Evolutionary conservation across 2,329 filamentous ascomycete genomes (phyloP).

Genomic region (Raffaelea albimanens): DNA sequence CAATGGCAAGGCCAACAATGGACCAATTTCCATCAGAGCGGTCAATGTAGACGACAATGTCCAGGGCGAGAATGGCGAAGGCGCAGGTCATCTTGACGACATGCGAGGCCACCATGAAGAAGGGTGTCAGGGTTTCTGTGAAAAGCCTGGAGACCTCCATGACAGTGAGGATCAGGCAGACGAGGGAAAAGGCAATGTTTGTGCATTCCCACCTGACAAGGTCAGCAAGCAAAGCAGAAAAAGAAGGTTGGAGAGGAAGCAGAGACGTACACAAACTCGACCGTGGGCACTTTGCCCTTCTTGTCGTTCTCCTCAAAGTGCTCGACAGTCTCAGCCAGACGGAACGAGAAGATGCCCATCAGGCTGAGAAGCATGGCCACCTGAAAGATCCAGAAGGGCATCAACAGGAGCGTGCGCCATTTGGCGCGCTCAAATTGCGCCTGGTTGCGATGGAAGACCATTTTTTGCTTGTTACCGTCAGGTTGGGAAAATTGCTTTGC

Average conservation of each 20-base stretch:
- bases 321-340: conserved; percentile 36
- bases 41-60: conserved; percentile 40
- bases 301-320: conserved; percentile 30
- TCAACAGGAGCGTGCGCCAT: conserved; percentile 38
- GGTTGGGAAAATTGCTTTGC: too few relatives aligned
- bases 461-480: not conserved
- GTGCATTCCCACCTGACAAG: conserved; percentile 47
- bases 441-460: conserved; percentile 33
- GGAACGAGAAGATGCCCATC: conserved; percentile 43
- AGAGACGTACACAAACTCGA: conserved; percentile 45
- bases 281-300: conserved; percentile 27
- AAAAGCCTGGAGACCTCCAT: conserved; percentile 30
- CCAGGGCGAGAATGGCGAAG: conserved; percentile 36
- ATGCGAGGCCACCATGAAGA: conserved; percentile 42
- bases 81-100: conserved; percentile 39
- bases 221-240: conserved; percentile 23
- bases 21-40: conserved; percentile 37
- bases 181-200: conserved; percentile 39
- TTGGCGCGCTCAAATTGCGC: conserved; percentile 41
- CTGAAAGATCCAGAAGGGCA: conserved; percentile 42
- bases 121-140: conserved; percentile 41
- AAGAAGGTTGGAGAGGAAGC: conserved; percentile 24
- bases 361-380: conserved; percentile 33
- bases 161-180: conserved; percentile 34
- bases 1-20: conserved; percentile 36